These are phyloP conservation scores for Mrakia frigida DNA, from an alignment of 768 basidiomycete species.

Conservation along the genomic window DNA sequence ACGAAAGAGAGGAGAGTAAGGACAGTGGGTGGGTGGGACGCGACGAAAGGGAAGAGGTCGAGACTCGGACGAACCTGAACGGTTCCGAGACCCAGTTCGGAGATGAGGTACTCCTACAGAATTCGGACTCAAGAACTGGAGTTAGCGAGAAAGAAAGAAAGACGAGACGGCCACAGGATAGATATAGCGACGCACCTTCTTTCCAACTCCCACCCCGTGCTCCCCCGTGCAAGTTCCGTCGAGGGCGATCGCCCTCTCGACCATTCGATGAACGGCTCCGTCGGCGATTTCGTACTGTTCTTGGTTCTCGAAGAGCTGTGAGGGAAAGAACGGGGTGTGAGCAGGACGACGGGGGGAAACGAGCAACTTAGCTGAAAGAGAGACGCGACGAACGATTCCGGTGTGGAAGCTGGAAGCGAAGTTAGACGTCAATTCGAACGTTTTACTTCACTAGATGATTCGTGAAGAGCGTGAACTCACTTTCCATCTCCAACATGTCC, in stretches of 20 bases:
- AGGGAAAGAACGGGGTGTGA: background rate
- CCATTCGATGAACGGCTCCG: slow-evolving; percentile 44
- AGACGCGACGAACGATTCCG: background rate
- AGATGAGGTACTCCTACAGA: slow-evolving; percentile 58
- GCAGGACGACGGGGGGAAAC: too few species aligned
- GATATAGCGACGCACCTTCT: slow-evolving; percentile 48
- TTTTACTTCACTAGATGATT: too few species aligned
- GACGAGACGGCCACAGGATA: background rate
- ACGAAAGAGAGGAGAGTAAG: background rate
- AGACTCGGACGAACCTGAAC: slow-evolving; percentile 47
- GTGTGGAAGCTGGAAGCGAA: slow-evolving; percentile 7
- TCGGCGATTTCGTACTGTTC: slow-evolving; percentile 36
- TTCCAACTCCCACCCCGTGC: slow-evolving; percentile 73
- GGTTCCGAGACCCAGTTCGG: slow-evolving; percentile 78
- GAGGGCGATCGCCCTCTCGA: slow-evolving; percentile 47
- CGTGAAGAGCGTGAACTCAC: too few species aligned
- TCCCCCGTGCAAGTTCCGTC: slow-evolving; percentile 49
- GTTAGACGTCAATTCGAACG: background rate
- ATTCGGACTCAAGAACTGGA: background rate
- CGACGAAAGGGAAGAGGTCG: background rate
- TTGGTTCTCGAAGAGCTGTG: slow-evolving; percentile 25
- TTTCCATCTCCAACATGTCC: slow-evolving; percentile 33
- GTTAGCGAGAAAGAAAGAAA: background rate
- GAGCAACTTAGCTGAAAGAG: background rate
- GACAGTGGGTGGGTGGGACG: background rate